Evolutionary conservation across 2,329 filamentous ascomycete genomes (phyloP).

Genomic region (Camillea tinctor): DNA sequence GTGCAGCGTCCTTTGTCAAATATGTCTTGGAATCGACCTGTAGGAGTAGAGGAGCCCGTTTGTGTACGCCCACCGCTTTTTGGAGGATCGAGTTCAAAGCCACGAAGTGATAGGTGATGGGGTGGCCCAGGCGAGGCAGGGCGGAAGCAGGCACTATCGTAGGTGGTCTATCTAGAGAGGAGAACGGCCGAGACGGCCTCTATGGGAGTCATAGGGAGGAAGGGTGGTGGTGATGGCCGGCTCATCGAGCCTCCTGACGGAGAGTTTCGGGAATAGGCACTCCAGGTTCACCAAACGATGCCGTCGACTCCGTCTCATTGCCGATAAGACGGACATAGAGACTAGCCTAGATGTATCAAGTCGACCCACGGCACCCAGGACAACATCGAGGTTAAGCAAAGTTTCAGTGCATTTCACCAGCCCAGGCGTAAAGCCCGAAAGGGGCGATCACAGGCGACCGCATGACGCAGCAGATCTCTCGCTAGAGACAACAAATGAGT

Average conservation of each 20-base stretch:
- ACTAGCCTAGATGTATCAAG: conserved; percentile 26
- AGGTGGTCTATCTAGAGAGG: conserved; percentile 12
- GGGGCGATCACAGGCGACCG: conserved; percentile 40
- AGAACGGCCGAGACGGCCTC: conserved; percentile 18
- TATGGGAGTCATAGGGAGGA: conserved; percentile 6
- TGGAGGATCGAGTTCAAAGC: conserved; percentile 42
- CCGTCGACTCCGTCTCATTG: conserved; percentile 29
- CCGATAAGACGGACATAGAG: conserved; percentile 27
- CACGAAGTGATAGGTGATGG: conserved; percentile 42
- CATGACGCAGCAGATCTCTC: conserved; percentile 39
- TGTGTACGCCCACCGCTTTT: conserved; percentile 50
- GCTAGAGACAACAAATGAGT: conserved; percentile 39
- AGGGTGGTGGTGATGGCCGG: conserved; percentile 17
- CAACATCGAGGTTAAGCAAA: conserved; percentile 36
- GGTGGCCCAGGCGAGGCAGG: conserved; percentile 16
- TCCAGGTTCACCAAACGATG: conserved; percentile 23
- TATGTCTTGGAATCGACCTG: conserved; percentile 49
- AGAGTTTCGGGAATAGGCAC: conserved; percentile 22
- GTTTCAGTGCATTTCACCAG: conserved; percentile 42
- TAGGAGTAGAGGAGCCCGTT: conserved; percentile 43
- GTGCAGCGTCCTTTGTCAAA: conserved; percentile 47
- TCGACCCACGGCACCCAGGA: conserved; percentile 25
- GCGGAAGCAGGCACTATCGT: conserved; percentile 17
- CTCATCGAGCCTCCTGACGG: conserved; percentile 18
- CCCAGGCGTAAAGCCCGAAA: conserved; percentile 35